These are phyloP conservation scores for Strigomonas culicis DNA, from an alignment of 208 protist species.

Conservation along the genomic window DNA sequence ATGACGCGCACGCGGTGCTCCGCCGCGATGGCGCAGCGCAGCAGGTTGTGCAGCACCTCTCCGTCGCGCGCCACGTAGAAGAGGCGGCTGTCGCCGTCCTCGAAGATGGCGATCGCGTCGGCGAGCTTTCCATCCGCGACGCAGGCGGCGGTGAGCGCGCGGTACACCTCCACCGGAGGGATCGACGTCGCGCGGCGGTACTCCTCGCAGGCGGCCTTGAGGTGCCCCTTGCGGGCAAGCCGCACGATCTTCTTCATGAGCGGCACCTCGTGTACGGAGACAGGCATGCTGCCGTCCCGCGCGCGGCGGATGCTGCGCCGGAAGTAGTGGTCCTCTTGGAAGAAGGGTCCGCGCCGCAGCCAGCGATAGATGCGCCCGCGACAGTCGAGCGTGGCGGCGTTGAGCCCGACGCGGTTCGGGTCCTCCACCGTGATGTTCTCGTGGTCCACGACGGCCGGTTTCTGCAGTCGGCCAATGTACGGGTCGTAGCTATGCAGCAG, in stretches of 20 bases:
- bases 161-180: conserved; percentile 86
- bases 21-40: conserved; percentile 78
- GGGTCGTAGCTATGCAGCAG: conserved; percentile 89
- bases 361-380: conserved; percentile 87
- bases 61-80: conserved; percentile 87
- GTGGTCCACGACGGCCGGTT: conserved; percentile 80
- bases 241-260: conserved; percentile 80
- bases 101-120: conserved; percentile 86
- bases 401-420: conserved; percentile 82
- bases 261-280: conserved; percentile 56
- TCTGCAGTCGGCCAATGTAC: conserved; percentile 71
- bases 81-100: conserved; percentile 76
- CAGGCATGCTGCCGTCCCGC: conserved; percentile 30
- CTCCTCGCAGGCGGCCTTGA: conserved; percentile 87
- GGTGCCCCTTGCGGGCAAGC: conserved; percentile 60
- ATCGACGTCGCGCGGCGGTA: conserved; percentile 83
- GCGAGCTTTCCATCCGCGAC: conserved; percentile 66
- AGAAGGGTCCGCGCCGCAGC: conserved; percentile 86
- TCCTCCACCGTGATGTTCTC: conserved; percentile 84
- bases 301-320: conserved; percentile 56
- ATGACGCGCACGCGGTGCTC: conserved; percentile 81
- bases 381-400: conserved; percentile 86
- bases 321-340: conserved; percentile 89
- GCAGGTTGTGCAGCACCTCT: conserved; percentile 78
- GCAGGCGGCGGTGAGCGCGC: conserved; percentile 81